phyloP scores from a whole-genome alignment of 2,329 filamentous ascomycete genomes.

The Blastomyces gilchristii region DNA sequence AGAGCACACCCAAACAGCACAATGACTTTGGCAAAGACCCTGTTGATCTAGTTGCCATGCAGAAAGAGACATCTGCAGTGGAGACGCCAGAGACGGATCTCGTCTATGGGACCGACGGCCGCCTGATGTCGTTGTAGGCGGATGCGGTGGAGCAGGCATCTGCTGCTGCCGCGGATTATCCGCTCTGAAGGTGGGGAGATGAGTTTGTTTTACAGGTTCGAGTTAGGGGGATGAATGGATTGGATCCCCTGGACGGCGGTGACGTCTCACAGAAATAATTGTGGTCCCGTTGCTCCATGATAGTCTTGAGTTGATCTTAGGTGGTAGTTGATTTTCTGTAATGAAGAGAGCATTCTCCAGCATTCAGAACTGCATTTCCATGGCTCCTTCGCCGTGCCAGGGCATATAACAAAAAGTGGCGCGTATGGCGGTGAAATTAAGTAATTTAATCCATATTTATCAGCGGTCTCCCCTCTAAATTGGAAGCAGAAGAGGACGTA shows the following conservation, averaged over 20 bases:
- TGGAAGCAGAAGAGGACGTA: neutral
- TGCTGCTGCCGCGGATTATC: neutral
- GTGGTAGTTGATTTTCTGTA: neutral
- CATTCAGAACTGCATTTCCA: neutral
- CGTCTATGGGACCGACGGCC: slow-evolving; percentile 17
- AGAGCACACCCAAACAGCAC: slow-evolving; percentile 19
- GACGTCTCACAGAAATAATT: neutral
- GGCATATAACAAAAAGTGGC: neutral
- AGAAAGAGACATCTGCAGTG: slow-evolving; percentile 15
- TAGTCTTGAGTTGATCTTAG: neutral
- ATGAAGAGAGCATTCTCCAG: neutral
- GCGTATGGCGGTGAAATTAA: neutral
- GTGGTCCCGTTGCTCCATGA: neutral
- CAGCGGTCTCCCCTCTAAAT: no score
- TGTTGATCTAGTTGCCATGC: slow-evolving; percentile 12
- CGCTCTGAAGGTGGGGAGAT: neutral
- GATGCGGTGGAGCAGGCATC: neutral
- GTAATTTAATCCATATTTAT: no score
- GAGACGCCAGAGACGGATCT: slow-evolving; percentile 18
- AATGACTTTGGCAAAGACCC: slow-evolving; percentile 19
- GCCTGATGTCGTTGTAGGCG: slow-evolving; percentile 17
- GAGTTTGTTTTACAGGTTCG: neutral
- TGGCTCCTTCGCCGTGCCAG: neutral
- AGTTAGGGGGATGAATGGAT: neutral
- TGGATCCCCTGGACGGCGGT: neutral